Base-by-base conservation (phyloP, 257 asterid genomes). In the Primulina tabacum region DNA sequence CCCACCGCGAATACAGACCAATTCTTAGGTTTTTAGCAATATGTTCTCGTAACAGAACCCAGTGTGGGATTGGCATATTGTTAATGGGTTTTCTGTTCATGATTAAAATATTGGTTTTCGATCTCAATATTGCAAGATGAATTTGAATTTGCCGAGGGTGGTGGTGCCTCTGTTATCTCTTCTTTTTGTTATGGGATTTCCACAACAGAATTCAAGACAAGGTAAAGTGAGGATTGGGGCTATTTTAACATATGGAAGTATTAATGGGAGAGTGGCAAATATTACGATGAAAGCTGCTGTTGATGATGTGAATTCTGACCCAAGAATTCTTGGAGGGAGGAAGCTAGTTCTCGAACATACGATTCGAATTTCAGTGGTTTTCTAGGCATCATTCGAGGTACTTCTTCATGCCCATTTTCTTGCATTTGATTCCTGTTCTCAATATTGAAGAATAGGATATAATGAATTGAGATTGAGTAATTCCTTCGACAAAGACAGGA, bases 231-330 rank as follows among this genome's bases (percentile, higher is more conserved):
- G 84, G 12, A 89, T 89, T 65, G 96, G 96, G 43, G 82, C 96
- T 73, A 83, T 84, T 70, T 89, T 89, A 64, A 59, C 93, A 2
- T 87, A 85, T 64, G 80, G 78, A 32, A 82, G 89, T 20, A 83
- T 80, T 28, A 86, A 68, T 24, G 97, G 96, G 72, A 80, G 65
- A 62, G 96, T 89, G 10, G 83, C 96, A 11, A 83, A 77, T 73
- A 84, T 91, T 68, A 93, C 93, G 20, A 89, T 91, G 90, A 47
- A 79, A 7, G 96, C 96, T 70, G 97, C 97, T 0, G 90, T 91
- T 50, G 81, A 84, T 24, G 97, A 89, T 76, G 73, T 91, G 11
- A 89, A 91, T 68, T 82, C 96, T 18, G 88, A 91, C 60, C 81
- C 89, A 9, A 79, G 65, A 52, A 0, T 87, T 73, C 93, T 87